phyloP scores from a whole-genome alignment of 352 stramenopile genomes.

The Aphanomyces stellatus region DNA sequence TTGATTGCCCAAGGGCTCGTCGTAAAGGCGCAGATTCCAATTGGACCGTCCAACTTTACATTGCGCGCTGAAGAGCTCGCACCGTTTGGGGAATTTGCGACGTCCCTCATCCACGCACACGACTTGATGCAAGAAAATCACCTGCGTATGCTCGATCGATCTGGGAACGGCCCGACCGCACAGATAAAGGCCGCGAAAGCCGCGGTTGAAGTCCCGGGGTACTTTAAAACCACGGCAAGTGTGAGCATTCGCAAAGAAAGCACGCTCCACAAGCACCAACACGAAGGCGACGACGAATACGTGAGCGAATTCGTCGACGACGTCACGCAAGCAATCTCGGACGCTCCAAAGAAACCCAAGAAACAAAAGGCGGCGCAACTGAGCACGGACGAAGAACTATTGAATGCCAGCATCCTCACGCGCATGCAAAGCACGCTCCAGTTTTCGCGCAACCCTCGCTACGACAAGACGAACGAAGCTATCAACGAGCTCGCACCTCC shows the following conservation, averaged over 20 bases:
- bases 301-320: slow-evolving; percentile 16
- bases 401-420: slow-evolving; percentile 56
- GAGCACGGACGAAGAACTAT: slow-evolving; percentile 39
- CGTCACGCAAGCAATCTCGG: neutral
- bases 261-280: slow-evolving; percentile 27
- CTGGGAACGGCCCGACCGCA: slow-evolving; percentile 32
- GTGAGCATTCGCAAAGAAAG: slow-evolving; percentile 35
- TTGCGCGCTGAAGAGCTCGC: slow-evolving; percentile 36
- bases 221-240: slow-evolving; percentile 45
- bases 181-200: slow-evolving; percentile 17
- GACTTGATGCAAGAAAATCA: slow-evolving; percentile 51
- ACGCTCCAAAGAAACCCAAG: neutral
- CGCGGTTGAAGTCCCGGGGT: slow-evolving; percentile 30
- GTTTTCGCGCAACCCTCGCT: slow-evolving; percentile 61
- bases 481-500: slow-evolving; percentile 17
- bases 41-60: slow-evolving; percentile 48
- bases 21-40: slow-evolving; percentile 60
- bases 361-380: slow-evolving; percentile 19
- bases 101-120: slow-evolving; percentile 44
- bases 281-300: slow-evolving; percentile 15
- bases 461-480: slow-evolving; percentile 17
- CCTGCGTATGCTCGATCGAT: slow-evolving; percentile 29
- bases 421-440: slow-evolving; percentile 76
- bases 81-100: slow-evolving; percentile 37
- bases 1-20: slow-evolving; percentile 49